phyloP scores from a whole-genome alignment of 176 grass and related monocot genomes.

The Bromus sterilis region DNA sequence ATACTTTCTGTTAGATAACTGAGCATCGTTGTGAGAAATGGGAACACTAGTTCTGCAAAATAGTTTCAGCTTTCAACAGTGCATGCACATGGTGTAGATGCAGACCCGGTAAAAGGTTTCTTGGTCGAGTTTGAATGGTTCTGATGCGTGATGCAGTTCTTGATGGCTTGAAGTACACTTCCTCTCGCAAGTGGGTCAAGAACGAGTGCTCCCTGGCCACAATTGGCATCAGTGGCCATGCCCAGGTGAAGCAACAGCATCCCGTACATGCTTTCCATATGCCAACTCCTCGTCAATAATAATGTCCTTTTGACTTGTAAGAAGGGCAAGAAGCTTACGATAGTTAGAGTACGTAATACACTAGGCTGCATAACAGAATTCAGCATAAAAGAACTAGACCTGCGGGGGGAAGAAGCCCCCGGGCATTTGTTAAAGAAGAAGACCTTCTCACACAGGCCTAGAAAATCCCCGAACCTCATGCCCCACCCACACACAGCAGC shows the following conservation, averaged over 20 bases:
- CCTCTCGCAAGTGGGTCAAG: constrained; percentile 62
- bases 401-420: no score
- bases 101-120: not conserved
- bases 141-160: constrained; percentile 29
- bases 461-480: no score
- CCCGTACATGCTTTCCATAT: not conserved
- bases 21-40: no score
- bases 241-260: constrained; percentile 41
- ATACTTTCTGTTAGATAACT: no score
- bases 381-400: not conserved
- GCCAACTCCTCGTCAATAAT: not conserved
- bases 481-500: no score
- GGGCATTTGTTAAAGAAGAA: no score
- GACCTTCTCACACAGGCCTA: no score
- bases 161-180: constrained; percentile 49
- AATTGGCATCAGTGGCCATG: constrained; percentile 89
- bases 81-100: not conserved
- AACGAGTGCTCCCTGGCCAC: constrained; percentile 60
- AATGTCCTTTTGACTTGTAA: not conserved
- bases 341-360: not conserved
- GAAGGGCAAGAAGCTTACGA: not conserved
- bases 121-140: not conserved
- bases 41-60: not conserved
- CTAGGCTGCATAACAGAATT: not conserved
- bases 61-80: not conserved